Base-by-base conservation (phyloP, 192 early-diverging fungal species). In the Coemansia sp. region DNA sequence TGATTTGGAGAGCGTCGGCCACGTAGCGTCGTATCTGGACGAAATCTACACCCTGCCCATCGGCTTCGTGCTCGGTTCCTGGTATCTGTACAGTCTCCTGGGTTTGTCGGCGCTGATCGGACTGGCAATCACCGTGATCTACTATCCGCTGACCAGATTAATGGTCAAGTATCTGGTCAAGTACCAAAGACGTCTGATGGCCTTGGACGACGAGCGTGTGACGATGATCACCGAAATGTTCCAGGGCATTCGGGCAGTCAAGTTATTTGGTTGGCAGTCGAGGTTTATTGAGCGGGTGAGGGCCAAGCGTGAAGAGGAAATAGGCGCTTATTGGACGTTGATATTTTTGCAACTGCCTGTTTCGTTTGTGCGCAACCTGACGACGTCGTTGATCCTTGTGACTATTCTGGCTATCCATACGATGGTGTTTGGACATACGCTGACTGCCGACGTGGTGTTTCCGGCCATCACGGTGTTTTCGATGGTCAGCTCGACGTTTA, bases 191-290 rank as follows among this genome's bases (percentile, higher is more conserved):
- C 76, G 72, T 22, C 65, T 89, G 33, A 89, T 73, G 67, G 58
- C 77, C 5, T 83, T 90, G 51, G 81, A 85, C 56, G 96, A 97
- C 75, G 89, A 91, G 71, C 88, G 96, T 20, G 80, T 97, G 41
- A 88, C 89, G 18, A 84, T 89, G 67, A 87, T 93, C 54, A 96
- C 93, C 48, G 95, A 98, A 76, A 83, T 94, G 66, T 81, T 96
- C 53, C 86, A 93, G 78, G 95, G 94, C 43, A 97, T 99, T 48
- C 87, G 94, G 20, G 92, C 97, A 32, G 89, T 99, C 64, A 99
- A 99, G 75, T 88, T 98, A 64, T 94, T 94, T 81, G 92, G 90
- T 34, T 95, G 93, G 93, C 90, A 94, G 76, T 64, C 83, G 48
- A 82, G 87, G 58, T 95, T 98, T 68, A 72, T 89, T 51, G 81